These are phyloP conservation scores for Alectoria sarmentosa DNA, from an alignment of 495 filamentous ascomycete species.

Conservation along the genomic window DNA sequence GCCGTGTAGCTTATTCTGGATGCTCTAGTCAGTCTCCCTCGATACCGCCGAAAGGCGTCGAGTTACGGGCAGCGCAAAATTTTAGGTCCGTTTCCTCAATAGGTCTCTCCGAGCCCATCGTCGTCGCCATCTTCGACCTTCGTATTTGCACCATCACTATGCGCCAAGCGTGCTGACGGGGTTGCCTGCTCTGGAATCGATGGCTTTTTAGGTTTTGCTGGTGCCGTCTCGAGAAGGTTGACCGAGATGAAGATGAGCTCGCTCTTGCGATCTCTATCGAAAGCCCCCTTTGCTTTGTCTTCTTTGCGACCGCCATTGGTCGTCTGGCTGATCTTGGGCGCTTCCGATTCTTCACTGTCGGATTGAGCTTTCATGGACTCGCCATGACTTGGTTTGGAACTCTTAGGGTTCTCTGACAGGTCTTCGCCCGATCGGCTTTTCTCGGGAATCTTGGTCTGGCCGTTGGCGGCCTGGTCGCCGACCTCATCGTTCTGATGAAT, in stretches of 20 bases:
- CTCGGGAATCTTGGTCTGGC: neutral
- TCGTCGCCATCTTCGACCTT: neutral
- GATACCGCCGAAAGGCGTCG: neutral
- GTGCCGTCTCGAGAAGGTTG: neutral
- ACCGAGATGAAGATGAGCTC: constrained; percentile 22
- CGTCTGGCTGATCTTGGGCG: constrained; percentile 22
- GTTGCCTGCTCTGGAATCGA: neutral
- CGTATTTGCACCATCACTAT: neutral
- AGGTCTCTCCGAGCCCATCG: constrained; percentile 3
- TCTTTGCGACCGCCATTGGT: constrained; percentile 14
- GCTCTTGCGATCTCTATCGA: constrained; percentile 10
- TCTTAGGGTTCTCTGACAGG: too few species aligned
- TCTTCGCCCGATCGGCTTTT: neutral
- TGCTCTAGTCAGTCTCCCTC: neutral
- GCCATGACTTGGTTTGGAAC: neutral
- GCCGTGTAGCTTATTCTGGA: neutral
- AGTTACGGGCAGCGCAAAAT: neutral
- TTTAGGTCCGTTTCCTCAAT: neutral
- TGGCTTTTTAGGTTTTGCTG: neutral
- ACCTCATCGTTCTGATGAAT: neutral
- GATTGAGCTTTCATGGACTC: neutral
- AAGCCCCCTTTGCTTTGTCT: neutral
- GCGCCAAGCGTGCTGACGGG: neutral
- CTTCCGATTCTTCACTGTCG: neutral
- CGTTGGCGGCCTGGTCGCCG: neutral